phyloP scores from a whole-genome alignment of 495 filamentous ascomycete species.

The Neurospora cerealis region DNA sequence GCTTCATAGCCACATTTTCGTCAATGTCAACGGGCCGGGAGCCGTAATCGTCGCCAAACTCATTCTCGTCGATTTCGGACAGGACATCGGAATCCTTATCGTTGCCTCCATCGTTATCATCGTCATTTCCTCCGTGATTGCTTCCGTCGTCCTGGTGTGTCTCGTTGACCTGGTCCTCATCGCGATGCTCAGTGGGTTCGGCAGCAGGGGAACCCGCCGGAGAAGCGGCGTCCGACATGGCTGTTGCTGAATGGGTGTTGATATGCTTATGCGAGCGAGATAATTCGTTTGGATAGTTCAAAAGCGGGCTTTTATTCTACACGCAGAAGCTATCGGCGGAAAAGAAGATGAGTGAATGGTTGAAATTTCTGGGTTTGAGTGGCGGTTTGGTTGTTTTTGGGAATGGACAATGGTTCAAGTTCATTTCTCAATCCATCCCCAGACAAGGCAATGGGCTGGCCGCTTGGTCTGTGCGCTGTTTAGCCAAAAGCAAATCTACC shows the following conservation, averaged over 20 bases:
- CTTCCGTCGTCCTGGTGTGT: background rate
- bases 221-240: constrained; percentile 37
- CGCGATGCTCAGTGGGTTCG: constrained; percentile 7
- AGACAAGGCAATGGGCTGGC: background rate
- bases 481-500: background rate
- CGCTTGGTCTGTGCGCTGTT: background rate
- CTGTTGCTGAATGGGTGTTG: background rate
- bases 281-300: background rate
- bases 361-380: background rate
- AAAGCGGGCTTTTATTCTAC: background rate
- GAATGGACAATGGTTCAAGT: background rate
- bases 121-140: constrained; percentile 9
- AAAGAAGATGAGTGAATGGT: background rate
- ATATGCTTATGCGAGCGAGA: background rate
- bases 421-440: background rate
- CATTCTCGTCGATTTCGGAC: constrained; percentile 90
- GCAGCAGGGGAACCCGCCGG: constrained; percentile 16
- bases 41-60: constrained; percentile 82
- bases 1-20: constrained; percentile 65
- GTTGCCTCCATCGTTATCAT: constrained; percentile 27
- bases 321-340: background rate
- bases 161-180: constrained; percentile 22
- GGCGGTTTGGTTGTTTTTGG: background rate
- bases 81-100: constrained; percentile 70
- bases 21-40: constrained; percentile 76